Evolutionary conservation across 1,284 basidiomycete species (phyloP).

Genomic region (Cutaneotrichosporon dermatis): DNA sequence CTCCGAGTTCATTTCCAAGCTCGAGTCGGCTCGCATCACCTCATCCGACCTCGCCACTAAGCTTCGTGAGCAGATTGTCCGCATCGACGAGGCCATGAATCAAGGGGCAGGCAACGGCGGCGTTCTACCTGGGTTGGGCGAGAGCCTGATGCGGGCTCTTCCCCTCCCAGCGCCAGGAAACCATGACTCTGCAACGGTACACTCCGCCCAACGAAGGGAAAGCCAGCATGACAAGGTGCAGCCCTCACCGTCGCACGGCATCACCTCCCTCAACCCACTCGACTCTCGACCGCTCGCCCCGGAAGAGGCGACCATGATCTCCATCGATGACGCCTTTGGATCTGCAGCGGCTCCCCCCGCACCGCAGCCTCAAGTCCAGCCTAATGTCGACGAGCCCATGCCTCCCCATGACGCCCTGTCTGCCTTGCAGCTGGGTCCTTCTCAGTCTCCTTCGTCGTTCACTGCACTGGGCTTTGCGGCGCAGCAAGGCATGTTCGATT

Average conservation of each 20-base stretch:
- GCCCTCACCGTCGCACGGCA: too few species aligned
- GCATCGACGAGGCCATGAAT: conserved; percentile 2
- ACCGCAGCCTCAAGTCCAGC: too few species aligned
- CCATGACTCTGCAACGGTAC: too few species aligned
- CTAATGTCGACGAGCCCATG: not conserved
- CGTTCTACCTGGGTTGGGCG: not conserved
- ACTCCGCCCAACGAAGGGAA: too few species aligned
- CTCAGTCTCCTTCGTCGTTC: not conserved
- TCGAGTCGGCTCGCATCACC: not conserved
- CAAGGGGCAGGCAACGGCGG: not conserved
- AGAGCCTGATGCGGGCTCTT: not conserved
- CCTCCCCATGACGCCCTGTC: not conserved
- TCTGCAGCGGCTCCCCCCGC: too few species aligned
- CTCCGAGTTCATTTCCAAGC: not conserved
- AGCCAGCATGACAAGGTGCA: too few species aligned
- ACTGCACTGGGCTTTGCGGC: not conserved
- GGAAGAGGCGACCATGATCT: not conserved
- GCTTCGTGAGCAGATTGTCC: not conserved
- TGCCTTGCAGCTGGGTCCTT: not conserved
- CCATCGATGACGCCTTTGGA: not conserved
- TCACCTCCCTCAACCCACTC: too few species aligned
- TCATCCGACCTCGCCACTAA: not conserved
- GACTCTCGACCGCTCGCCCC: too few species aligned
- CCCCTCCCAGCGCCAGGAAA: too few species aligned
- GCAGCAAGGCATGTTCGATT: not conserved